These are phyloP conservation scores for Chaetomium cochliodes DNA, from an alignment of 495 filamentous ascomycete genomes.

Conservation along the genomic window DNA sequence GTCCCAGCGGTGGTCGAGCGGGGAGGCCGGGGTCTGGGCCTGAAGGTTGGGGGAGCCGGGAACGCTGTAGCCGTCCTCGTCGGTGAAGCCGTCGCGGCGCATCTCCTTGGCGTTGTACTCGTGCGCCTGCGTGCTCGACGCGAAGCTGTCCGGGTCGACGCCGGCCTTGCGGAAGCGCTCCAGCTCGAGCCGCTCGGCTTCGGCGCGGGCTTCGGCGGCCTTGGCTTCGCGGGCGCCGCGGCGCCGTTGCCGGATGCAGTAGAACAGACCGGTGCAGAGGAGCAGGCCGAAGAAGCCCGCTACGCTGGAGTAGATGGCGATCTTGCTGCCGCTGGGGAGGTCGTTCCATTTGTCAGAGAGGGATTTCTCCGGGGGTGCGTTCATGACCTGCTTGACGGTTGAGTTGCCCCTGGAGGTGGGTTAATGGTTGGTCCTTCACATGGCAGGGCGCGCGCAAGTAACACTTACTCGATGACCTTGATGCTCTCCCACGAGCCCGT, in stretches of 20 bases:
- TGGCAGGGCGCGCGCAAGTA: neutral
- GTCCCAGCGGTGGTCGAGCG: slow-evolving; percentile 19
- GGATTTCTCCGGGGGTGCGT: slow-evolving; percentile 44
- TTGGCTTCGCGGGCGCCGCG: slow-evolving; percentile 63
- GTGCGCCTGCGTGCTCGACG: slow-evolving; percentile 36
- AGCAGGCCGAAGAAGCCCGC: slow-evolving; percentile 51
- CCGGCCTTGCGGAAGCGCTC: slow-evolving; percentile 53
- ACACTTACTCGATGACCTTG: slow-evolving; percentile 59
- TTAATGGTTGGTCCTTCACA: slow-evolving; percentile 10
- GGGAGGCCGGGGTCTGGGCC: slow-evolving; percentile 21
- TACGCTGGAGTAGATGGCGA: slow-evolving; percentile 60
- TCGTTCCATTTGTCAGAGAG: slow-evolving; percentile 57
- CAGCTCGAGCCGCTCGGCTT: slow-evolving; percentile 63
- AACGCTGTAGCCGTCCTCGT: slow-evolving; percentile 39
- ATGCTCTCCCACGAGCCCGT: slow-evolving; percentile 70
- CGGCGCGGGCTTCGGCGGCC: slow-evolving; percentile 52
- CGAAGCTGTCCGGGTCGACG: slow-evolving; percentile 47
- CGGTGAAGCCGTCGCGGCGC: slow-evolving; percentile 33
- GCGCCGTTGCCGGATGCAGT: slow-evolving; percentile 66
- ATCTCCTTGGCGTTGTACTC: slow-evolving; percentile 45
- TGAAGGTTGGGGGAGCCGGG: slow-evolving; percentile 35
- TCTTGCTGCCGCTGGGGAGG: slow-evolving; percentile 54
- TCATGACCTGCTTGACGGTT: slow-evolving; percentile 48
- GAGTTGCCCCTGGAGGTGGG: slow-evolving; percentile 58
- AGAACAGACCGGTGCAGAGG: slow-evolving; percentile 51